These are phyloP conservation scores for Aristolochia contorta DNA, from an alignment of 164 flowering plant species.

Conservation along the genomic window DNA sequence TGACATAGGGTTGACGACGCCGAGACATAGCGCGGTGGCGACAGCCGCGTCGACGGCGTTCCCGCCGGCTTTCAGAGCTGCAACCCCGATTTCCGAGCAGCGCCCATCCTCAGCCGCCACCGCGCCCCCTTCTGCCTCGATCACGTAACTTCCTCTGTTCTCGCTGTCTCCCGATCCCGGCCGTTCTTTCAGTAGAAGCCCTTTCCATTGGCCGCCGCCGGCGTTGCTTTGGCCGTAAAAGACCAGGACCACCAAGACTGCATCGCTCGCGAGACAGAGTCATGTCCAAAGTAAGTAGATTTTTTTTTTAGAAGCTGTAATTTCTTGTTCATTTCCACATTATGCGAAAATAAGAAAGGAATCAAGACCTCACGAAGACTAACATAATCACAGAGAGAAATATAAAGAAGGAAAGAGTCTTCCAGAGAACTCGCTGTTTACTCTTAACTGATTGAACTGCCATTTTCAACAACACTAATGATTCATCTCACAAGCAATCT, in stretches of 20 bases:
- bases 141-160: conserved; percentile 8
- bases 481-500: too few relatives aligned
- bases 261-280: too few relatives aligned
- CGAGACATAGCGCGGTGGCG: conserved; percentile 74
- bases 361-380: too few relatives aligned
- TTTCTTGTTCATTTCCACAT: too few relatives aligned
- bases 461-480: too few relatives aligned
- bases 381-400: too few relatives aligned
- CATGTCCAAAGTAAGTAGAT: too few relatives aligned
- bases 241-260: not conserved
- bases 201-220: conserved; percentile 6
- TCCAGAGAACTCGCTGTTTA: too few relatives aligned
- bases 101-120: conserved; percentile 84
- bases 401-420: too few relatives aligned
- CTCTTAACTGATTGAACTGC: too few relatives aligned
- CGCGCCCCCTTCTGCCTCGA: conserved; percentile 61
- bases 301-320: too few relatives aligned
- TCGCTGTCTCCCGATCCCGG: not conserved
- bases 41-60: conserved; percentile 93
- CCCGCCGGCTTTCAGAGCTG: conserved; percentile 46
- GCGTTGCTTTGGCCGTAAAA: not conserved
- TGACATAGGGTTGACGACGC: conserved; percentile 67
- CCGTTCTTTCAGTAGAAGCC: not conserved
- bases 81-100: conserved; percentile 65
- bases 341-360: too few relatives aligned